Conservation (phyloP, 257 asterid species). For the Petunia secreta region DNA sequence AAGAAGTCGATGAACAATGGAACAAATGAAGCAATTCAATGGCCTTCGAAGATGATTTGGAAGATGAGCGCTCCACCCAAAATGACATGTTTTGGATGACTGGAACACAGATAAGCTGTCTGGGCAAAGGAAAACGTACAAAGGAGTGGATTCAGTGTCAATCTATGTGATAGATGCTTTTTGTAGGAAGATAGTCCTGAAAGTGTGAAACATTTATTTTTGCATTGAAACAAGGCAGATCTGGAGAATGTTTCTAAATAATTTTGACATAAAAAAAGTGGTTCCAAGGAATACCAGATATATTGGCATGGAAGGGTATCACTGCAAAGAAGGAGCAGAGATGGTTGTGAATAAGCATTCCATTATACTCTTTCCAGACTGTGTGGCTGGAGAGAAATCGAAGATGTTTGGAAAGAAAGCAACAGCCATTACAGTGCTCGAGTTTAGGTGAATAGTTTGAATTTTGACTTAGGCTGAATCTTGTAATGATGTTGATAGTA, state of each 20-base stretch:
- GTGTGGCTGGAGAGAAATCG: not conserved
- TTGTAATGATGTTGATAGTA: not conserved
- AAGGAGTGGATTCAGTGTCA: not conserved
- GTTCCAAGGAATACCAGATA: conserved; percentile 1
- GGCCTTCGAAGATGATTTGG: not conserved
- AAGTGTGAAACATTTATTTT: not conserved
- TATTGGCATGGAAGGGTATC: not conserved
- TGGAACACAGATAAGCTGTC: not conserved
- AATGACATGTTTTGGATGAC: not conserved
- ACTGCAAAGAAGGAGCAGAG: not conserved
- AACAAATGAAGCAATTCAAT: conserved; percentile 4
- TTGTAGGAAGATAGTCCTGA: not conserved
- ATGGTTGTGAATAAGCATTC: not conserved
- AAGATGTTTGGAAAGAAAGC: not conserved
- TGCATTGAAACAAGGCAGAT: not conserved
- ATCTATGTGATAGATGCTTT: not conserved
- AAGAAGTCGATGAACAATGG: not conserved
- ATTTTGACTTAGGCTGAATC: not conserved
- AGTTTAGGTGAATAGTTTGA: not conserved
- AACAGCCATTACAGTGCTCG: not conserved
- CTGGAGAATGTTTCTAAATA: not conserved
- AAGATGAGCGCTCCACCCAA: not conserved
- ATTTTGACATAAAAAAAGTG: not conserved
- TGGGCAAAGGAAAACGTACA: not conserved
- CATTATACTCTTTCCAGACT: not conserved